A percentile compares a stretch with the other conserved stretches of the same genome.
Evolutionary conservation across 2,329 filamentous ascomycete genomes (phyloP).

Genomic region (Teratosphaeria nubilosa): DNA sequence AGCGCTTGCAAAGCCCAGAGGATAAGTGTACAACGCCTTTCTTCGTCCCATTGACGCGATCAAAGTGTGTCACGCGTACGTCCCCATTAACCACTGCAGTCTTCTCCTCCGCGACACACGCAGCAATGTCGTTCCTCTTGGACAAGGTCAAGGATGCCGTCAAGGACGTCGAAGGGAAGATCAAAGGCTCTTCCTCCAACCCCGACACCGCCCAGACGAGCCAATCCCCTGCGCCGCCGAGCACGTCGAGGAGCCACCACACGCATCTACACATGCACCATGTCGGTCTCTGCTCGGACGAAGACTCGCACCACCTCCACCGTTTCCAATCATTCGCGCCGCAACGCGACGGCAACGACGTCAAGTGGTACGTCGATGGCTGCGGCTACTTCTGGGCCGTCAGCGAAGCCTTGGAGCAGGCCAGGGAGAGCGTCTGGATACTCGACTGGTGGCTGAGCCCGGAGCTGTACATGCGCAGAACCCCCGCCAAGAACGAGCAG

Average conservation of each 20-base stretch:
- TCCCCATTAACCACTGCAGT: neutral
- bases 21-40: neutral
- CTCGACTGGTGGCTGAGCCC: constrained; percentile 71
- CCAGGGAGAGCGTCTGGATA: constrained; percentile 70
- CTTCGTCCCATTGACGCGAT: neutral
- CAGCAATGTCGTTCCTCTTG: constrained; percentile 30
- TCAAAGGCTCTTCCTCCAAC: constrained; percentile 24
- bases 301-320: constrained; percentile 36
- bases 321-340: constrained; percentile 60
- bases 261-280: constrained; percentile 16
- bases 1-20: neutral
- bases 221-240: neutral
- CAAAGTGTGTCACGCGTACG: neutral
- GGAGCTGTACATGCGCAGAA: constrained; percentile 76
- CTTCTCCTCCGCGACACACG: neutral
- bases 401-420: constrained; percentile 66
- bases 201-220: neutral
- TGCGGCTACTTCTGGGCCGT: constrained; percentile 81
- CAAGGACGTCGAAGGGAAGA: constrained; percentile 39
- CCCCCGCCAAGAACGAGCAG: constrained; percentile 68
- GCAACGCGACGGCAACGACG: constrained; percentile 57
- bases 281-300: constrained; percentile 25
- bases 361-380: constrained; percentile 83
- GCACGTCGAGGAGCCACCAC: neutral
- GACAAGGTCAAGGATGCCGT: constrained; percentile 46